These are phyloP conservation scores for Pythium aristosporum DNA, from an alignment of 352 stramenopile genomes.

Conservation along the genomic window DNA sequence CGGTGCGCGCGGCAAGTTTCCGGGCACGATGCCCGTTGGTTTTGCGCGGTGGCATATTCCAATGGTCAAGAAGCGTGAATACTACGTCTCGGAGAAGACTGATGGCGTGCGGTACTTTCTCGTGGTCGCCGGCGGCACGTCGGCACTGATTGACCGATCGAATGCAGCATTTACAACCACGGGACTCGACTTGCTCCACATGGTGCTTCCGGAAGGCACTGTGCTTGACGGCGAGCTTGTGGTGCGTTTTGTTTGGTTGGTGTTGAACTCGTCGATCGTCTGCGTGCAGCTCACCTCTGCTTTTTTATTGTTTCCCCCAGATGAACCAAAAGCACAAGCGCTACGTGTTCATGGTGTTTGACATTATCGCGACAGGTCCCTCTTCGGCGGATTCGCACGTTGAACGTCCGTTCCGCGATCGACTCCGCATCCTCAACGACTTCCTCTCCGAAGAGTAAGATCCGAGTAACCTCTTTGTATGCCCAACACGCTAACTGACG, in stretches of 20 bases:
- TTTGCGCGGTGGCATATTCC: slow-evolving; percentile 90
- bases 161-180: slow-evolving; percentile 77
- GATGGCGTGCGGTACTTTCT: slow-evolving; percentile 91
- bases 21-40: slow-evolving; percentile 88
- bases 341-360: slow-evolving; percentile 90
- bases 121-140: slow-evolving; percentile 66
- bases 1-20: slow-evolving; percentile 80
- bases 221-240: slow-evolving; percentile 90
- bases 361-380: slow-evolving; percentile 83
- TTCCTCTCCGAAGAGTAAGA: slow-evolving; percentile 84
- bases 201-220: slow-evolving; percentile 82
- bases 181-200: slow-evolving; percentile 74
- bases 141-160: slow-evolving; percentile 75
- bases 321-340: slow-evolving; percentile 81
- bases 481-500: background rate
- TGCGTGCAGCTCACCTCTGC: background rate
- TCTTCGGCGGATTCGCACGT: slow-evolving; percentile 73
- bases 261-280: background rate
- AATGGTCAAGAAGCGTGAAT: slow-evolving; percentile 78
- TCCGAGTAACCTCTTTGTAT: background rate
- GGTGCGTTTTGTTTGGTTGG: slow-evolving; percentile 40
- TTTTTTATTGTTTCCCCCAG: slow-evolving; percentile 28
- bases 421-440: slow-evolving; percentile 76
- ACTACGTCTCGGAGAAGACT: slow-evolving; percentile 91
- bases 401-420: slow-evolving; percentile 79